Percentiles rank a stretch among this genome's conserved stretches.
phyloP scores from a whole-genome alignment of 495 filamentous ascomycete genomes.

The Penicillium ochrochloron region DNA sequence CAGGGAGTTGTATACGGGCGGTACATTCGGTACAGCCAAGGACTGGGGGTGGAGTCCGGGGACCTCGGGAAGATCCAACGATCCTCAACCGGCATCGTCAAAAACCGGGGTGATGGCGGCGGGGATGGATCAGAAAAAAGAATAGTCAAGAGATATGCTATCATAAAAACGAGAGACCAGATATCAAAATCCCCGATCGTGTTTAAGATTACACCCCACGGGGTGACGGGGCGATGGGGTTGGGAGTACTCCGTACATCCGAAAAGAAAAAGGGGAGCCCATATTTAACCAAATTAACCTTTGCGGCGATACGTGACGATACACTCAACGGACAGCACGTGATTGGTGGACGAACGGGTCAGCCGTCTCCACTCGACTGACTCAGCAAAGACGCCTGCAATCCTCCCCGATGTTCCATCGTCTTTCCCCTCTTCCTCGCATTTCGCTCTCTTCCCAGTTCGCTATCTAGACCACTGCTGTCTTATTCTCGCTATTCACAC shows the following conservation, averaged over 20 bases:
- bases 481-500: neutral
- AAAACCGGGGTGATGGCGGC: constrained; percentile 6
- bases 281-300: too few relatives aligned
- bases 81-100: neutral
- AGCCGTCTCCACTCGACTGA: constrained; percentile 20
- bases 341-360: constrained; percentile 18
- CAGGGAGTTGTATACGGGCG: neutral
- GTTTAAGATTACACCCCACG: neutral
- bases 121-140: neutral
- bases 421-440: constrained; percentile 7
- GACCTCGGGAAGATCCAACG: constrained; percentile 18
- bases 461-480: neutral
- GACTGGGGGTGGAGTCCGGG: constrained; percentile 23
- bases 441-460: neutral
- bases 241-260: neutral
- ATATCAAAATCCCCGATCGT: neutral
- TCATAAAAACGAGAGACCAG: neutral
- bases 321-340: constrained; percentile 2
- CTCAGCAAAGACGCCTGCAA: constrained; percentile 17
- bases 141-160: neutral
- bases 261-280: constrained; percentile 8
- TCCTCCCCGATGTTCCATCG: neutral
- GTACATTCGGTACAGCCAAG: constrained; percentile 16
- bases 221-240: neutral
- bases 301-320: neutral